Percentiles rank a stretch among this genome's conserved stretches.
Conservation (phyloP, 2,329 filamentous ascomycete genomes). For the Cercospora sp. region DNA sequence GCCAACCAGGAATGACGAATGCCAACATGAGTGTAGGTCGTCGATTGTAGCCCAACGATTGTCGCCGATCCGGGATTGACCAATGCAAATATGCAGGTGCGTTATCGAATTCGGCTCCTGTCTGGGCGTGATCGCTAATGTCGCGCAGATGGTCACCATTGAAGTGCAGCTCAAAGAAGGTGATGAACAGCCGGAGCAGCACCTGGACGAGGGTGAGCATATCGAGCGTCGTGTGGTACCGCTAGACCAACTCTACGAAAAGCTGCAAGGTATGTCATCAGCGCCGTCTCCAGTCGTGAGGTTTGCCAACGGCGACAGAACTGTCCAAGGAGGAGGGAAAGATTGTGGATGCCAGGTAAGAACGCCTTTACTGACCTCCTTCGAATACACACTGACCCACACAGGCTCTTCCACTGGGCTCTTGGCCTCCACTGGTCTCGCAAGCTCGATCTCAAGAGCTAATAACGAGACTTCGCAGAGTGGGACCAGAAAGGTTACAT, state of each 20-base stretch:
- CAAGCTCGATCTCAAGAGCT: constrained; percentile 35
- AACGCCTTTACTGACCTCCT: no score
- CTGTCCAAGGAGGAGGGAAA: constrained; percentile 50
- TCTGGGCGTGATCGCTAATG: background rate
- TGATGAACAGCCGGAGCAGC: constrained; percentile 58
- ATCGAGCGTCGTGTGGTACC: constrained; percentile 63
- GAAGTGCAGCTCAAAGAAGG: constrained; percentile 56
- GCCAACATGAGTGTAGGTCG: constrained; percentile 41
- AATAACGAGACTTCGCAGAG: constrained; percentile 31
- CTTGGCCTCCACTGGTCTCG: constrained; percentile 54
- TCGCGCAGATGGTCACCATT: constrained; percentile 54
- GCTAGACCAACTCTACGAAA: constrained; percentile 57
- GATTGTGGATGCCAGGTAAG: constrained; percentile 52
- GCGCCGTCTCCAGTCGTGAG: constrained; percentile 2
- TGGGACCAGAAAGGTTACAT: constrained; percentile 35
- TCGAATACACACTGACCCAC: background rate
- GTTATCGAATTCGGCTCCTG: constrained; percentile 5
- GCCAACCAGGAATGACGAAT: constrained; percentile 54
- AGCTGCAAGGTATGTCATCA: constrained; percentile 46
- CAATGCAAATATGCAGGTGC: constrained; percentile 59
- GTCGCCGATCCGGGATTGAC: constrained; percentile 65
- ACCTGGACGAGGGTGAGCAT: constrained; percentile 62
- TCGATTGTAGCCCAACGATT: constrained; percentile 63
- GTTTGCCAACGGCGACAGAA: constrained; percentile 33
- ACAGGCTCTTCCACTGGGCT: constrained; percentile 62